Percentiles rank a stretch among this genome's conserved stretches.
Conservation (phyloP, 176 grass and related monocot species). For the Oryza glaberrima region DNA sequence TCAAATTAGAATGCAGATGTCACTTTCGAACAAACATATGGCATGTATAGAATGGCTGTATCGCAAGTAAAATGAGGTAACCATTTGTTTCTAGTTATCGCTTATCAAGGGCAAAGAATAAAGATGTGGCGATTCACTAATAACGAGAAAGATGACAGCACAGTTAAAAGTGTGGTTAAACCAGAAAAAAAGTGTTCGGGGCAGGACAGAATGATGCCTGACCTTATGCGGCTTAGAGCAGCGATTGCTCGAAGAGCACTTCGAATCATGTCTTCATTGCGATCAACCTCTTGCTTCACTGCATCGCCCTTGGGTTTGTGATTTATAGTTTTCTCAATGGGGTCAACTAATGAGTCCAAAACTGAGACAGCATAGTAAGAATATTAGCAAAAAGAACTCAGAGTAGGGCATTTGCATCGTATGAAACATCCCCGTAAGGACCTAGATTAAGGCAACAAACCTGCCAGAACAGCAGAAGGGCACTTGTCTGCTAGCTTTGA, state of each 20-base stretch:
- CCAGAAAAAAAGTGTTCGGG: neutral
- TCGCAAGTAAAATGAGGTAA: neutral
- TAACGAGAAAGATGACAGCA: neutral
- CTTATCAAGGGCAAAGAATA: neutral
- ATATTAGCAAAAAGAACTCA: slow-evolving; percentile 39
- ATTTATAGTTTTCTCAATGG: slow-evolving; percentile 86
- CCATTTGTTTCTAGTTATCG: neutral
- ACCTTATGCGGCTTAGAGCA: slow-evolving; percentile 88
- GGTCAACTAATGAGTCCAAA: slow-evolving; percentile 91
- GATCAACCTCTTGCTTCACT: slow-evolving; percentile 96
- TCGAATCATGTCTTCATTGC: slow-evolving; percentile 98
- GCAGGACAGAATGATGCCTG: neutral
- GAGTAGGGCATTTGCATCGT: neutral
- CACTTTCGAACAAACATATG: neutral
- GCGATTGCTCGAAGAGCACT: slow-evolving; percentile 90
- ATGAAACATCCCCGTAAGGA: neutral
- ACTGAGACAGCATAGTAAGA: slow-evolving; percentile 53
- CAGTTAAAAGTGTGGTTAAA: neutral
- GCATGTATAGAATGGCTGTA: neutral
- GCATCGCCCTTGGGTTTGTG: slow-evolving; percentile 95
- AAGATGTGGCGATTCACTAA: too few relatives aligned
- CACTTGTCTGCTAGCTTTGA: slow-evolving; percentile 99
- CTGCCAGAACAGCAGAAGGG: slow-evolving; percentile 91
- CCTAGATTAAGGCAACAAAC: slow-evolving; percentile 46
- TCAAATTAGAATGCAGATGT: neutral